Base-by-base conservation (phyloP, 148 eudicot species). In the Spergularia marina region DNA sequence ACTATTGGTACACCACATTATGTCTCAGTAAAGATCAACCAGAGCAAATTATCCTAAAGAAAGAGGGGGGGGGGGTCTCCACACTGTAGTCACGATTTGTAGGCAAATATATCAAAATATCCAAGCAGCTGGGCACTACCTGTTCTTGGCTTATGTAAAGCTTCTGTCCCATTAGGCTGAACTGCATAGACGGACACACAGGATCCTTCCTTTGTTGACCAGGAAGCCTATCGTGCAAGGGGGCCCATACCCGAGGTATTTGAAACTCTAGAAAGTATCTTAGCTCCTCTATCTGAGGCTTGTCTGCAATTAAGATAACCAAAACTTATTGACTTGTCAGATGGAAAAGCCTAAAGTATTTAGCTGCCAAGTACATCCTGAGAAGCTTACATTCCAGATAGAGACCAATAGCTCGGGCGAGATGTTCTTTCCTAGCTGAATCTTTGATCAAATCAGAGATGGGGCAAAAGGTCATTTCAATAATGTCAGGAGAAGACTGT, bases 91-190 rank as follows among this genome's bases (percentile, higher is more conserved):
- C 25, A 23, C 25, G 25, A 23, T 23, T 23, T 23, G 25, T 23
- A 23, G 25, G 25, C 25, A 23, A 23, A 23, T 0, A 23, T 0
- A 0, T 23, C 18, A 39, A 34, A 25, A 47, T n/a, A 55, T 34
- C 39, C 74, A 44, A 71, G 40, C 40, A 23, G 3, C 10, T n/a
- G 52, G 12, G 36, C 49, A 47, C 66, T 87, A 91, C 98, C 87
- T 94, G 98, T 74, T 94, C 97, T 85, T 88, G 94, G 91, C 91
- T 89, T 70, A 94, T 74, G 74, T 94, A 91, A 70, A 94, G 92
- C 87, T 94, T 94, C 74, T 88, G 97, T 16, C 98, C 98, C 97
- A 94, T 94, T 79, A 94, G 83, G 86, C 98, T 94, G 80, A 94
- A 94, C 83, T 94, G 98, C 84, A 94, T 82, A 53, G 91, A 86